Evolutionary conservation across 2,329 filamentous ascomycete species (phyloP).

Genomic region (Beauveria caledonica): DNA sequence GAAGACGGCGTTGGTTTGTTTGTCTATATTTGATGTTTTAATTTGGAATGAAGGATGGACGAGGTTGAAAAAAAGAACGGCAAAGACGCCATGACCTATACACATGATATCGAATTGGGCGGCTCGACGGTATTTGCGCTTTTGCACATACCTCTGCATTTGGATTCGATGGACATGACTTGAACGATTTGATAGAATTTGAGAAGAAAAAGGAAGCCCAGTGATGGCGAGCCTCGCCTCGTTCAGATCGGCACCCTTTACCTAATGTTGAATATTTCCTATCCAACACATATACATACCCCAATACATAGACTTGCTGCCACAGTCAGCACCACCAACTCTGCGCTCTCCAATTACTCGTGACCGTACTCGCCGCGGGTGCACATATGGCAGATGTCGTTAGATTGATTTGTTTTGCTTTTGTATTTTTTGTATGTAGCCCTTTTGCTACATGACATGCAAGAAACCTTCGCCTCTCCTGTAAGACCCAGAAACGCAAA

Average conservation of each 20-base stretch:
- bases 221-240: background rate
- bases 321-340: background rate
- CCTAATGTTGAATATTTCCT: background rate
- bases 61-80: background rate
- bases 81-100: background rate
- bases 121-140: background rate
- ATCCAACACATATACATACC: background rate
- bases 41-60: background rate
- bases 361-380: background rate
- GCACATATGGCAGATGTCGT: background rate
- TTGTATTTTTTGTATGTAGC: slow-evolving; percentile 32
- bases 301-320: background rate
- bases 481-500: slow-evolving; percentile 52
- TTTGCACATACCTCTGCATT: slow-evolving; percentile 7
- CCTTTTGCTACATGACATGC: slow-evolving; percentile 50
- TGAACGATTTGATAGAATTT: slow-evolving; percentile 5
- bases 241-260: background rate
- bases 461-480: slow-evolving; percentile 54
- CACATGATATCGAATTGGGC: background rate
- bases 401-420: slow-evolving; percentile 28
- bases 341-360: background rate
- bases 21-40: slow-evolving; percentile 1
- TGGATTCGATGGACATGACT: slow-evolving; percentile 1
- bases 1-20: background rate
- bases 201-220: background rate